Evolutionary conservation across 495 filamentous ascomycete species (phyloP), one percentile per base, ranked within the genome.

Genomic region (Astrothelium subdiscretum): DNA sequence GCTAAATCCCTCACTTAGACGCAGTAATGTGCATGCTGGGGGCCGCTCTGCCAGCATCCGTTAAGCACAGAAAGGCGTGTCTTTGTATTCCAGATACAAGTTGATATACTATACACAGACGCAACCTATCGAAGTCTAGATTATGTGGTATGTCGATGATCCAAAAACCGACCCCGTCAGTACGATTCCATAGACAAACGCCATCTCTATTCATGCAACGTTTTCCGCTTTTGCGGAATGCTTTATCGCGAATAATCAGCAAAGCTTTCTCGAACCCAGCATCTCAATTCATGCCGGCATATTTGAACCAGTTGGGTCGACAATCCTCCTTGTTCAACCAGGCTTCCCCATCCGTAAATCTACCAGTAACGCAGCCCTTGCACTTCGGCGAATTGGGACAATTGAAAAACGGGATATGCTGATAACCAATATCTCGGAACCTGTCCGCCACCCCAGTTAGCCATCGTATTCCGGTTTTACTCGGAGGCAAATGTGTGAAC

Each of bases 371-470:
- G 72, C 95, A 99, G 65, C 91, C 91, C 63, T 81, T 85, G 72
- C 95, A 99, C 73, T 97, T 97, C 32, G 90, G 90, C 22, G 88
- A 92, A 75, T 94, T 96, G 61, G 95, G 95, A 73, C 95, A 99
- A 75, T 97, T 97, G 80, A 92, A 95, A 78, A 94, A 99, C 29
- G 95, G 95, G 57, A 97, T 95, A 69, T 99, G 95, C 68, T 95
- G 90, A 75, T 99, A 99, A 61, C 95, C 95, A 65, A 99, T 97
- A 73, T 99, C 95, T 42, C 92, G 90, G 85, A 99, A 99, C 92
- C 92, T 97, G 63, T 27, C 44, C 2, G 58, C 59, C 29, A 32
- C 59, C 60, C 13, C 61, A 60, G 44, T 73, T 40, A 57, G 58
- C 66, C 13, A 43, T 48, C 38, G 60, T 35, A 27, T 20, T 20